Conservation (phyloP, 225 moss, liverwort and hornwort species). For the Polytrichum commune region DNA sequence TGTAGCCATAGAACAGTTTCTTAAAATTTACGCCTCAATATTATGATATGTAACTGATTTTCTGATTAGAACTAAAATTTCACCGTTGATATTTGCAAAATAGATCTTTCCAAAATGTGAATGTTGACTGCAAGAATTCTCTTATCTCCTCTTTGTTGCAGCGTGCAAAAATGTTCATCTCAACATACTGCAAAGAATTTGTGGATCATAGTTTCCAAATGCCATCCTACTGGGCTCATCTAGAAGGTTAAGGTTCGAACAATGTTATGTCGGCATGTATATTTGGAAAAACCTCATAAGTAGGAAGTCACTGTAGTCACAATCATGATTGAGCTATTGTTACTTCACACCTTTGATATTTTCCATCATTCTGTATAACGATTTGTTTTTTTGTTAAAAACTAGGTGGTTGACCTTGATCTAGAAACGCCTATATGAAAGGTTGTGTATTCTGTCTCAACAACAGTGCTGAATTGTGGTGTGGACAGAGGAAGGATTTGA, state of each 20-base stretch:
- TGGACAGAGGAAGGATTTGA: constrained; percentile 75
- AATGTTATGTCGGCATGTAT: constrained; percentile 80
- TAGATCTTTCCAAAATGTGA: too few species aligned
- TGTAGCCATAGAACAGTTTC: too few species aligned
- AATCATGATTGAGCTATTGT: too few species aligned
- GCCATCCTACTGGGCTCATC: constrained; percentile 83
- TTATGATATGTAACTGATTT: too few species aligned
- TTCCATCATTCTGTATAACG: too few species aligned
- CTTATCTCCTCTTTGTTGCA: constrained; percentile 31
- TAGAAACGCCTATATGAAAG: not conserved
- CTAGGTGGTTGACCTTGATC: too few species aligned
- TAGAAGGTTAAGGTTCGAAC: constrained; percentile 62
- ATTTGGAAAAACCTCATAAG: constrained; percentile 91
- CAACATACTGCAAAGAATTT: constrained; percentile 72
- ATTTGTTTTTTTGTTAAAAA: too few species aligned
- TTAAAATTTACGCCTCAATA: too few species aligned
- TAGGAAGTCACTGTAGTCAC: constrained; percentile 26
- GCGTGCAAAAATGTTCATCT: constrained; percentile 68
- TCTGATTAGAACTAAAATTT: too few species aligned
- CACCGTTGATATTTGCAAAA: too few species aligned
- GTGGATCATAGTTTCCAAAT: constrained; percentile 69
- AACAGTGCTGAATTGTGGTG: constrained; percentile 5
- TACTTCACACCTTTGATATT: too few species aligned
- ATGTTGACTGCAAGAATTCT: not conserved
- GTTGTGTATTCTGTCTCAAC: too few species aligned